Conservation (phyloP, 345 rosid genomes). For the Sisymbrium irio region DNA sequence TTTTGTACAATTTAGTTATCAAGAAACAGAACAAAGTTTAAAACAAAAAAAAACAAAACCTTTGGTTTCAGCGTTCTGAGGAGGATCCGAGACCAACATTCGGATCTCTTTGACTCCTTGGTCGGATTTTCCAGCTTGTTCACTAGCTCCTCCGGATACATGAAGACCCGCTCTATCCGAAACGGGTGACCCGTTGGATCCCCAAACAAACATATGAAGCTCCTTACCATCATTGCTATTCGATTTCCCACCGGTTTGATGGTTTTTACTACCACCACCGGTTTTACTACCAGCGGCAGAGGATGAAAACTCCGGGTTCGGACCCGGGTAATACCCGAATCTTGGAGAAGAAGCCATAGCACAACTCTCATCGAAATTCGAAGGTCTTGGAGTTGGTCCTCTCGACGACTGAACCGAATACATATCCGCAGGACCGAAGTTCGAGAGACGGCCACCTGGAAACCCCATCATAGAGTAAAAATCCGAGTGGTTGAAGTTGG, state of each 20-base stretch:
- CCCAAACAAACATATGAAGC: constrained; percentile 90
- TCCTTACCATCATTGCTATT: constrained; percentile 75
- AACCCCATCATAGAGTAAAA: constrained; percentile 80
- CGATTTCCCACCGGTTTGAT: constrained; percentile 38
- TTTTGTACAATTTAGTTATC: background rate
- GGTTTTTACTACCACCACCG: constrained; percentile 16
- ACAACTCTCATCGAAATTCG: constrained; percentile 74
- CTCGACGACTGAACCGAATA: constrained; percentile 70
- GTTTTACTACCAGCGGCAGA: constrained; percentile 42
- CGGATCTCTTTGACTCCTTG: constrained; percentile 86
- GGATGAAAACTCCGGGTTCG: constrained; percentile 60
- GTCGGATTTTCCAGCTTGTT: constrained; percentile 68
- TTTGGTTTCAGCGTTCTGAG: constrained; percentile 61
- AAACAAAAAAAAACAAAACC: constrained; percentile 24
- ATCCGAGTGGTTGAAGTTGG: constrained; percentile 80
- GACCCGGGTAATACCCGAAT: constrained; percentile 73
- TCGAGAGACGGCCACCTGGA: constrained; percentile 67
- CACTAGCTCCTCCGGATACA: constrained; percentile 51
- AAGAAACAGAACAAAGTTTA: background rate
- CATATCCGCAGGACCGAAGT: constrained; percentile 78
- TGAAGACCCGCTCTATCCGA: constrained; percentile 73
- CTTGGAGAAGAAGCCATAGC: constrained; percentile 66
- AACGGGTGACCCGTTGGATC: constrained; percentile 92
- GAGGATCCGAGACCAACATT: constrained; percentile 67
- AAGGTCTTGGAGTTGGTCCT: constrained; percentile 72